Base-by-base conservation (phyloP, 768 basidiomycete genomes). In the Tylopilus plumbeoviolaceoides region DNA sequence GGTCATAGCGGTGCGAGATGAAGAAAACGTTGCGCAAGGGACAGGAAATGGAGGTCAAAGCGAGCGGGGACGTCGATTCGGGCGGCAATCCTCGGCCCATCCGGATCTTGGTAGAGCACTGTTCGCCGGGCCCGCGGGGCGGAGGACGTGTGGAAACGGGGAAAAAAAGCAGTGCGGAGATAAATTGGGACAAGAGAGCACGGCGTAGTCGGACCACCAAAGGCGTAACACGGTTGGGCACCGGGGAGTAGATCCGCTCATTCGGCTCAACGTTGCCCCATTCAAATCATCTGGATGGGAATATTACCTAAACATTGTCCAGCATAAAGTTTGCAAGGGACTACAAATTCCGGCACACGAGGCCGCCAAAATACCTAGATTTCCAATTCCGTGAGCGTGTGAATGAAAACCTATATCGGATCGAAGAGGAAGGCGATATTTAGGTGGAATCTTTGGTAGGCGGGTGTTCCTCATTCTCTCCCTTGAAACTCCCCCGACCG, bases 301-400 rank as follows among this genome's bases (percentile, higher is more conserved):
- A 65, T 61, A 63, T 69, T 60, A 70, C 45, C 14, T 59, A 65
- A 69, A 39, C 44, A 62, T 54, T 55, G 46, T 60, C 65, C 54
- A 62, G 57, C 35, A 53, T 47, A 47, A 47, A 5, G 51, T 53
- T 53, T 53, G 47, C 65, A 69, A n/a, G 69, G 69, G 63, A 60
- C 67, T 63, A 68, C 42, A 70, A 58, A 60, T 50, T 18, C 67
- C 67, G 68, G 55, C 55, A 63, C 69, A 69, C 69, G 68, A 69
- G 68, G 67, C 66, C 52, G 42, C 46, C 18, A 53, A 60, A 61
- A 59, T 63, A 44, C 64, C 56, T 27, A 39, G 53, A 58, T 51
- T 66, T 14, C 62, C 59, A 46, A 46, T 44, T 59, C 5, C 23
- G 47, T 44, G 0, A 11, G 1, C 21, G 54, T 48, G 61, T 0